A percentile compares a stretch with the other conserved stretches of the same genome.
Evolutionary conservation across 768 basidiomycete species (phyloP).

Genomic region (Tricholoma furcatifolium): DNA sequence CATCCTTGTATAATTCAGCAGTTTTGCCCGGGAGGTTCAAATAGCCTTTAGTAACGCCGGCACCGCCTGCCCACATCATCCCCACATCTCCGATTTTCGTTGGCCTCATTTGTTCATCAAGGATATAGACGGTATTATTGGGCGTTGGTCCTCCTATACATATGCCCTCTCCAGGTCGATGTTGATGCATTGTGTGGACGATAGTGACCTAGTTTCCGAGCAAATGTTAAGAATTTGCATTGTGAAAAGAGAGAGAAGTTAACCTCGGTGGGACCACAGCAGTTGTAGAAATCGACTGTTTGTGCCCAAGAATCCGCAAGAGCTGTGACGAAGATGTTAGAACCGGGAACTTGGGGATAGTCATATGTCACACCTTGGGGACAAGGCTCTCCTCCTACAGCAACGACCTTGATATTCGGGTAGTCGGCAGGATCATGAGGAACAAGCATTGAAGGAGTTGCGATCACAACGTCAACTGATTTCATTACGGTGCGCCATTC

Average conservation of each 20-base stretch:
- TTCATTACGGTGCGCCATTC: constrained; percentile 49
- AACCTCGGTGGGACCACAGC: constrained; percentile 54
- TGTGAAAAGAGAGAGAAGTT: neutral
- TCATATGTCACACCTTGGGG: constrained; percentile 36
- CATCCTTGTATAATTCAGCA: constrained; percentile 43
- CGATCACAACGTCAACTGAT: constrained; percentile 50
- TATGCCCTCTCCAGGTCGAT: constrained; percentile 34
- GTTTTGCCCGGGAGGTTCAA: constrained; percentile 52
- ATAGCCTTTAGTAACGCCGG: constrained; percentile 52
- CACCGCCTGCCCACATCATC: constrained; percentile 59
- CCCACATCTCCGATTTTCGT: constrained; percentile 34
- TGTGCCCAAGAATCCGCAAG: constrained; percentile 43
- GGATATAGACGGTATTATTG: constrained; percentile 41
- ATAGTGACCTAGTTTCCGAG: constrained; percentile 39
- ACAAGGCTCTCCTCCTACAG: constrained; percentile 51
- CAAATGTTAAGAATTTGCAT: neutral
- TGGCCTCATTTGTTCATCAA: constrained; percentile 36
- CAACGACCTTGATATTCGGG: constrained; percentile 49
- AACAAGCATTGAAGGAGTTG: constrained; percentile 49
- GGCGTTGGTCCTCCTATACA: constrained; percentile 49
- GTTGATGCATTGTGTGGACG: constrained; percentile 48
- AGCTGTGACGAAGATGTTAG: constrained; percentile 15
- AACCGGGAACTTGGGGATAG: neutral
- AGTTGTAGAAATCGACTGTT: constrained; percentile 42
- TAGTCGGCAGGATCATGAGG: constrained; percentile 47